These are phyloP conservation scores for Colletotrichum incanum DNA, from an alignment of 2,329 filamentous ascomycete genomes.

Conservation along the genomic window DNA sequence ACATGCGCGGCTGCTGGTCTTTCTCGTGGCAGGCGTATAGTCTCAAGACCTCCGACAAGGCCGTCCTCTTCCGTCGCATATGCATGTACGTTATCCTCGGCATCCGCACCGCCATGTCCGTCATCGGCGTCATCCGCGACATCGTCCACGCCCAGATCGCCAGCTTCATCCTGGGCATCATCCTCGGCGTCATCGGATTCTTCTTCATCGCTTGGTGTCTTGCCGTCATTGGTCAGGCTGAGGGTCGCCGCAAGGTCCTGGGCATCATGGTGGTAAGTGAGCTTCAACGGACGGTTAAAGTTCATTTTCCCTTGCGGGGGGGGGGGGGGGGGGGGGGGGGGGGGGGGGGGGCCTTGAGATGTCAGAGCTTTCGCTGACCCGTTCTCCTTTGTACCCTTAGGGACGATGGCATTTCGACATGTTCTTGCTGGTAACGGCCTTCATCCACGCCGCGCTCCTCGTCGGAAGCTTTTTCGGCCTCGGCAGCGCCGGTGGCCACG, in stretches of 20 bases:
- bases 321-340: too few species aligned
- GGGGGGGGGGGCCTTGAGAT: too few species aligned
- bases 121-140: conserved; percentile 24
- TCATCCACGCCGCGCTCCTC: conserved; percentile 29
- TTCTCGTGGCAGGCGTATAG: conserved; percentile 38
- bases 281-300: background rate
- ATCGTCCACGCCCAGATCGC: background rate
- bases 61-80: conserved; percentile 28
- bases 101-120: conserved; percentile 27
- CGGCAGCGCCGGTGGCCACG: conserved; percentile 6
- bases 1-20: conserved; percentile 37
- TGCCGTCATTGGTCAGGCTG: conserved; percentile 33
- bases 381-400: background rate
- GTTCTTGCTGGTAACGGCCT: conserved; percentile 21
- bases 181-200: conserved; percentile 28
- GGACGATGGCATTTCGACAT: conserved; percentile 34
- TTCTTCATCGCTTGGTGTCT: conserved; percentile 39
- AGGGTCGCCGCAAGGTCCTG: conserved; percentile 35
- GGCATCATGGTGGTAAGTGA: conserved; percentile 35
- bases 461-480: conserved; percentile 29
- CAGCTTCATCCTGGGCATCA: conserved; percentile 25
- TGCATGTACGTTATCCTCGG: conserved; percentile 39
- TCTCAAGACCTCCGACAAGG: conserved; percentile 31
- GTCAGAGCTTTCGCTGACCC: background rate
- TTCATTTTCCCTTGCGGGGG: too few species aligned